phyloP scores from a whole-genome alignment of 2,329 filamentous ascomycete species.

The Whalleya microplaca region DNA sequence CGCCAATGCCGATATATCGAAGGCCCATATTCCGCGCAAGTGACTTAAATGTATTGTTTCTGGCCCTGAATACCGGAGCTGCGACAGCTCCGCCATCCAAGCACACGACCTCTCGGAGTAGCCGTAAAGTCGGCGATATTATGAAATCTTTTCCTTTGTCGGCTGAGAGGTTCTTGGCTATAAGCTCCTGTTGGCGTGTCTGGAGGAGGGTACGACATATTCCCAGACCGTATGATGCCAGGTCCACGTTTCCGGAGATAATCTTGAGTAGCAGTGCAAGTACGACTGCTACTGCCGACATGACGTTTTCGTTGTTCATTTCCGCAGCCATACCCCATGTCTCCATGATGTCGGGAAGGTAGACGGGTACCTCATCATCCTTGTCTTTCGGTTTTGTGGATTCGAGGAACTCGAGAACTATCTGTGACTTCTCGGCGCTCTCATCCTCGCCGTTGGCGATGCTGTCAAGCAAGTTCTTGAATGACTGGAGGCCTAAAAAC shows the following conservation, averaged over 20 bases:
- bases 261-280: slow-evolving; percentile 81
- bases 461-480: slow-evolving; percentile 68
- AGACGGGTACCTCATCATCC: slow-evolving; percentile 62
- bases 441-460: slow-evolving; percentile 57
- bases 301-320: slow-evolving; percentile 77
- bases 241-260: slow-evolving; percentile 73
- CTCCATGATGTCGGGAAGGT: slow-evolving; percentile 80
- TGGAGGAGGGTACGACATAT: slow-evolving; percentile 83
- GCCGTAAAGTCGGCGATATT: slow-evolving; percentile 83
- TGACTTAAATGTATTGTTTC: slow-evolving; percentile 78
- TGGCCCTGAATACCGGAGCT: slow-evolving; percentile 74
- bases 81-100: slow-evolving; percentile 86
- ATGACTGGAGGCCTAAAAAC: slow-evolving; percentile 69
- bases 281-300: slow-evolving; percentile 80
- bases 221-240: slow-evolving; percentile 74
- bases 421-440: slow-evolving; percentile 54
- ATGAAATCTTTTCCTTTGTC: slow-evolving; percentile 84
- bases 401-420: slow-evolving; percentile 72
- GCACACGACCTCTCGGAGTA: slow-evolving; percentile 82
- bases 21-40: slow-evolving; percentile 81
- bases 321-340: slow-evolving; percentile 85
- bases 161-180: slow-evolving; percentile 78
- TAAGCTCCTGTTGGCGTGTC: slow-evolving; percentile 76
- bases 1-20: slow-evolving; percentile 59
- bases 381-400: slow-evolving; percentile 53